phyloP scores from a whole-genome alignment of 1,284 basidiomycete species.

The Apiotrichum akiyoshidainum region DNA sequence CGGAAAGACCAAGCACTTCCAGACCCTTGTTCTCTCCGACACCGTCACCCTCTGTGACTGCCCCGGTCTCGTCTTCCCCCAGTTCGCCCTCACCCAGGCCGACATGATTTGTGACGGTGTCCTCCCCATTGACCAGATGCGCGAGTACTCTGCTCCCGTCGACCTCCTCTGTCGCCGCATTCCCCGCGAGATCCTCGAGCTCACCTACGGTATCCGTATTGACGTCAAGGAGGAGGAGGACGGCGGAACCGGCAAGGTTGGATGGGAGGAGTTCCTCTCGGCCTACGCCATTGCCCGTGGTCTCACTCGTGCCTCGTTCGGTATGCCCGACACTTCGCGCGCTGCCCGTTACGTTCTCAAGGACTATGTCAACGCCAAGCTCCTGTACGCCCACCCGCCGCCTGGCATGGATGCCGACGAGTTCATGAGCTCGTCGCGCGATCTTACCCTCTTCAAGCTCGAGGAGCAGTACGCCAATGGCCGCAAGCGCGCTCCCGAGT shows the following conservation, averaged over 20 bases:
- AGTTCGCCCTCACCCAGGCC: conserved; percentile 93
- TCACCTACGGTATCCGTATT: conserved; percentile 82
- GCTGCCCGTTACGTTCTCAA: conserved; percentile 91
- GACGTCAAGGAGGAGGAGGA: conserved; percentile 69
- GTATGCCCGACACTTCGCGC: conserved; percentile 94
- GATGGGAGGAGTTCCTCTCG: conserved; percentile 78
- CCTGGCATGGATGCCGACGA: conserved; percentile 64
- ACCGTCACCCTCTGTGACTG: conserved; percentile 94
- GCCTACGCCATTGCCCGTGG: conserved; percentile 93
- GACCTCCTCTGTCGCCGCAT: conserved; percentile 76
- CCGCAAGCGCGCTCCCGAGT: conserved; percentile 79
- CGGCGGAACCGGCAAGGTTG: conserved; percentile 74
- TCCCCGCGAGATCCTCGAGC: conserved; percentile 81
- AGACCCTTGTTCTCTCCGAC: conserved; percentile 89
- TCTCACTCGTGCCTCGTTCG: conserved; percentile 87
- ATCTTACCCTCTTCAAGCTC: conserved; percentile 59
- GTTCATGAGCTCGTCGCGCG: conserved; percentile 75
- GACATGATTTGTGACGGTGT: conserved; percentile 96
- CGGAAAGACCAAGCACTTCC: conserved; percentile 99
- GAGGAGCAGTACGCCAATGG: conserved; percentile 52
- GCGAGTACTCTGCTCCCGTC: conserved; percentile 86
- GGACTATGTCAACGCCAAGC: conserved; percentile 93
- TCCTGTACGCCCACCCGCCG: conserved; percentile 85
- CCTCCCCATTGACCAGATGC: conserved; percentile 94
- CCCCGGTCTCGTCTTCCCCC: conserved; percentile 96